Conservation (phyloP, 176 grass and related monocot species). For the Poa pratensis region DNA sequence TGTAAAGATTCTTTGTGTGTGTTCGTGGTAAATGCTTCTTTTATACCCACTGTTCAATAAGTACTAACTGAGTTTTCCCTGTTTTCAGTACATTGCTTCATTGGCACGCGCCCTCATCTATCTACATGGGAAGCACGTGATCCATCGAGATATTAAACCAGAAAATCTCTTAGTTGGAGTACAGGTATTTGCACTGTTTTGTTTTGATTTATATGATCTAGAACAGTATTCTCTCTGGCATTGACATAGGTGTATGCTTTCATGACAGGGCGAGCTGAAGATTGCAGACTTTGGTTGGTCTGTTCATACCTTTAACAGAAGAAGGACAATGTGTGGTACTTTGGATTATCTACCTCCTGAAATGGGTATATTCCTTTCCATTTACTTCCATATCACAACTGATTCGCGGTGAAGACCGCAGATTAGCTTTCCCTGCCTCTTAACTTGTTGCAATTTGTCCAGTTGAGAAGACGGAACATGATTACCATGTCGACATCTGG, state of each 20-base stretch:
- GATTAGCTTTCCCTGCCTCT: constrained; percentile 2
- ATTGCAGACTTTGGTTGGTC: constrained; percentile 99
- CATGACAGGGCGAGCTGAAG: constrained; percentile 78
- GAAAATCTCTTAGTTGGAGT: constrained; percentile 86
- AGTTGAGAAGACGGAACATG: constrained; percentile 93
- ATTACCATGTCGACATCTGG: constrained; percentile 94
- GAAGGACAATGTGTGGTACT: constrained; percentile 91
- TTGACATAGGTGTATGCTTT: constrained; percentile 42
- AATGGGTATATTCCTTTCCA: constrained; percentile 77
- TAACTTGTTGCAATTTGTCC: constrained; percentile 37
- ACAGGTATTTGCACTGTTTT: constrained; percentile 53
- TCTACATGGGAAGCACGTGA: constrained; percentile 89
- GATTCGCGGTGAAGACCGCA: neutral
- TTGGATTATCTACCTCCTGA: constrained; percentile 95
- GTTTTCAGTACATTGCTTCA: constrained; percentile 81
- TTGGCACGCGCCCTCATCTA: constrained; percentile 82
- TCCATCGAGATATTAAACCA: constrained; percentile 96
- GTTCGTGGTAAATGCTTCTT: constrained; percentile 24
- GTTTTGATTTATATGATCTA: constrained; percentile 12
- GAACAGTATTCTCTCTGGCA: neutral
- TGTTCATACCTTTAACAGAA: constrained; percentile 87
- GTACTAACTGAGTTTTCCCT: neutral
- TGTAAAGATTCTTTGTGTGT: constrained; percentile 51
- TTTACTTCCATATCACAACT: neutral
- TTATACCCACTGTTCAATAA: constrained; percentile 9